Evolutionary conservation across 345 rosid species (phyloP).

Genomic region (Arabis alpina): DNA sequence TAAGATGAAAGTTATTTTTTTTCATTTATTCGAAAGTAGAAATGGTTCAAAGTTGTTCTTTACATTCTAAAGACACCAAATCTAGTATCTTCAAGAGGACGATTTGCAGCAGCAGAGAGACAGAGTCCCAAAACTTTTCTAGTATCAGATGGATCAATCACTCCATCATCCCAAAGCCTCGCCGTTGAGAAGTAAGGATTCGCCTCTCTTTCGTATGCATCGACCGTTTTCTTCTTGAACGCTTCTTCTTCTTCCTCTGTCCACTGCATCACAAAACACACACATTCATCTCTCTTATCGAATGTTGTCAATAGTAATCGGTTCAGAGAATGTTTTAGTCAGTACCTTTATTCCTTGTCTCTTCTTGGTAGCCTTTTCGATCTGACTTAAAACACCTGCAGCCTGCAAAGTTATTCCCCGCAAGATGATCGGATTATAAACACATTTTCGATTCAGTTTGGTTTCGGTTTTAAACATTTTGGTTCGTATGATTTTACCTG

Average conservation of each 20-base stretch:
- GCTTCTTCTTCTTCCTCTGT: slow-evolving; percentile 70
- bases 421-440: slow-evolving; percentile 2
- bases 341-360: slow-evolving; percentile 79
- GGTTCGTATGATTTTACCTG: slow-evolving; percentile 57
- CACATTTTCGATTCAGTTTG: not conserved
- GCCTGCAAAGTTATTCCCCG: slow-evolving; percentile 55
- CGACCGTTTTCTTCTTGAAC: slow-evolving; percentile 74
- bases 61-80: slow-evolving; percentile 94
- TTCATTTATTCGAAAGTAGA: slow-evolving; percentile 9
- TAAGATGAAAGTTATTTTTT: not conserved
- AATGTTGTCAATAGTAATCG: not conserved
- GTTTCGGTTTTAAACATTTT: slow-evolving; percentile 4
- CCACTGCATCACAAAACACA: slow-evolving; percentile 56
- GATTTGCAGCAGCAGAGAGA: slow-evolving; percentile 72
- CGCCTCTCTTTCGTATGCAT: slow-evolving; percentile 83
- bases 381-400: slow-evolving; percentile 91
- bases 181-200: slow-evolving; percentile 84
- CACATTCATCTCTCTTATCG: not conserved
- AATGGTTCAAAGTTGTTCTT: slow-evolving; percentile 21
- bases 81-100: slow-evolving; percentile 64
- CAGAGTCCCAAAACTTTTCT: slow-evolving; percentile 70
- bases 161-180: slow-evolving; percentile 96
- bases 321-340: not conserved
- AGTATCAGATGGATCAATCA: slow-evolving; percentile 92
- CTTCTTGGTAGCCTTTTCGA: slow-evolving; percentile 86